A percentile compares a stretch with the other conserved stretches of the same genome.
Evolutionary conservation across 2,329 filamentous ascomycete species (phyloP).

Genomic region (Geosmithia flava): DNA sequence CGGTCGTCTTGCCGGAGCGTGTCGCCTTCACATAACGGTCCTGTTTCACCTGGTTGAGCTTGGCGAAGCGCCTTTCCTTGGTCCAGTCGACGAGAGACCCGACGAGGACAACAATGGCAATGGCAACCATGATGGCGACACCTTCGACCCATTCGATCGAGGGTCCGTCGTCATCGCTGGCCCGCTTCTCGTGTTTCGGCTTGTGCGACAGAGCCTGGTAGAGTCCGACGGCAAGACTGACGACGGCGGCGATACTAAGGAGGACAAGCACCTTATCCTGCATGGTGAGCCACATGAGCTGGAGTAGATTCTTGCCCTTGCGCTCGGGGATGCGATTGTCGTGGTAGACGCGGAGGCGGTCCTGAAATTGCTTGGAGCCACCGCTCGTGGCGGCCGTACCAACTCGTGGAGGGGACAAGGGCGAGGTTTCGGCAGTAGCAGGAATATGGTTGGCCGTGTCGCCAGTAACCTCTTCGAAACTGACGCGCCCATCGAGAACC

Average conservation of each 20-base stretch:
- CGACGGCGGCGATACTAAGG: slow-evolving; percentile 55
- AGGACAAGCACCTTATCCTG: slow-evolving; percentile 73
- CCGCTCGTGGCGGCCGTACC: neutral
- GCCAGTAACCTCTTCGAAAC: slow-evolving; percentile 57
- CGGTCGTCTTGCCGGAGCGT: slow-evolving; percentile 56
- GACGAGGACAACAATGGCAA: slow-evolving; percentile 64
- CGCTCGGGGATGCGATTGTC: slow-evolving; percentile 64
- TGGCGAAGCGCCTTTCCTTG: slow-evolving; percentile 70
- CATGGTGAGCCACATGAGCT: slow-evolving; percentile 73
- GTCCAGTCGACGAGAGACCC: slow-evolving; percentile 71
- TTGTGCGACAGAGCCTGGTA: slow-evolving; percentile 52
- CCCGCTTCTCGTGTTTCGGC: slow-evolving; percentile 6
- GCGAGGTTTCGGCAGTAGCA: neutral
- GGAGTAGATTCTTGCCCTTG: slow-evolving; percentile 60
- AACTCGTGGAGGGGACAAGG: no score
- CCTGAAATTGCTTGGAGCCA: slow-evolving; percentile 31
- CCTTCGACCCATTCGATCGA: slow-evolving; percentile 70
- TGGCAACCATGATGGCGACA: slow-evolving; percentile 71
- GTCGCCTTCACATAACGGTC: slow-evolving; percentile 61
- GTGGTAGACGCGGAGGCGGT: slow-evolving; percentile 57
- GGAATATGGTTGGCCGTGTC: slow-evolving; percentile 18
- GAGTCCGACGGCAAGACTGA: slow-evolving; percentile 62
- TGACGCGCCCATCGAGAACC: slow-evolving; percentile 48
- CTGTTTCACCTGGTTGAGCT: slow-evolving; percentile 68
- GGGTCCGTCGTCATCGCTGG: slow-evolving; percentile 24